Conservation (phyloP, 306 rosid species). For the Astragalus glycyphyllos region DNA sequence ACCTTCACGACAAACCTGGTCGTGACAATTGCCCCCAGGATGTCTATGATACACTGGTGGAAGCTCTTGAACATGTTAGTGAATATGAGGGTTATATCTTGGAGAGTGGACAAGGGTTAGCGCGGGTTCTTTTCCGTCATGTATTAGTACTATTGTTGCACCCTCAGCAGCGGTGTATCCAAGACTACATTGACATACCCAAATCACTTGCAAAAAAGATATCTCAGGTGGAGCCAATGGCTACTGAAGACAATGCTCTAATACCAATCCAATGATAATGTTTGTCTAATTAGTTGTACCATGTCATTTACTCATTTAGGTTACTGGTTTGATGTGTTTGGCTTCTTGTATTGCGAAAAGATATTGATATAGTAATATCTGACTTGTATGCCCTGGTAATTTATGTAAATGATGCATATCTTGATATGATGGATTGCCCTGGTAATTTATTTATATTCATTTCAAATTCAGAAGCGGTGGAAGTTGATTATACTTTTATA, state of each 20-base stretch:
- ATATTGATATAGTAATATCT: constrained; percentile 28
- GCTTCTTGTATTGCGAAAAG: constrained; percentile 27
- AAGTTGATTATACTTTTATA: background rate
- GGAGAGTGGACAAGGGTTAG: constrained; percentile 90
- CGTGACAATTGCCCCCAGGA: constrained; percentile 96
- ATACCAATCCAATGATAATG: constrained; percentile 56
- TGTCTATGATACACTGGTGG: constrained; percentile 84
- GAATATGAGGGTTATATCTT: constrained; percentile 91
- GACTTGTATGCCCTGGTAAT: constrained; percentile 16
- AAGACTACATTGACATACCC: constrained; percentile 78
- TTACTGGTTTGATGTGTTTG: constrained; percentile 37
- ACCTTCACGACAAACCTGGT: constrained; percentile 96
- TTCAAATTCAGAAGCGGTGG: constrained; percentile 8
- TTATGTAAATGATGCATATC: constrained; percentile 38
- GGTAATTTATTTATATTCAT: background rate
- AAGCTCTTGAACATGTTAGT: constrained; percentile 85
- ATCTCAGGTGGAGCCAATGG: constrained; percentile 59
- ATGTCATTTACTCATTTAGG: constrained; percentile 17
- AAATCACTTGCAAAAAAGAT: constrained; percentile 71
- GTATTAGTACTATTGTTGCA: constrained; percentile 69
- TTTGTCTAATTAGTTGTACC: constrained; percentile 19
- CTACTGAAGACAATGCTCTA: constrained; percentile 60
- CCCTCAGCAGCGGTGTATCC: constrained; percentile 90
- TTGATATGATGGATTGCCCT: constrained; percentile 24
- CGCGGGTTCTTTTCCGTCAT: constrained; percentile 73